phyloP scores from a whole-genome alignment of 768 basidiomycete species.

The Mycena vulgaris region DNA sequence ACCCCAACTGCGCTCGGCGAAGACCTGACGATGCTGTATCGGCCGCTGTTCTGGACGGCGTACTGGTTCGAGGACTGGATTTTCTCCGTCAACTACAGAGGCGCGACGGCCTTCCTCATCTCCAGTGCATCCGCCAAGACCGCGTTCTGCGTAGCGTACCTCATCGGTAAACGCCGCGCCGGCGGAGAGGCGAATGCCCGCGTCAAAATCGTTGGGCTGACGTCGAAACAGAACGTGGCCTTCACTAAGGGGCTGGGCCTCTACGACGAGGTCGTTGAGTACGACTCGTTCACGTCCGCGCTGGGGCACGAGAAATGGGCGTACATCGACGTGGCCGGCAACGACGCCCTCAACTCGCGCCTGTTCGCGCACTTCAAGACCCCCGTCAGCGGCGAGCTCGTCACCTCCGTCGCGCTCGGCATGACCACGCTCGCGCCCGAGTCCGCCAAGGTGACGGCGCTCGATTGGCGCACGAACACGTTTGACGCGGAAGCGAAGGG shows the following conservation, averaged over 20 bases:
- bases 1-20: slow-evolving; percentile 62
- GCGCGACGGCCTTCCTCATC: slow-evolving; percentile 65
- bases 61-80: slow-evolving; percentile 86
- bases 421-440: slow-evolving; percentile 70
- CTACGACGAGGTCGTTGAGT: slow-evolving; percentile 72
- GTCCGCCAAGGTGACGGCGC: slow-evolving; percentile 47
- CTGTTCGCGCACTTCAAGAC: slow-evolving; percentile 61
- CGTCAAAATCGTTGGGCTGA: slow-evolving; percentile 69
- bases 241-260: slow-evolving; percentile 71
- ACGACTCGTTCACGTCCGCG: slow-evolving; percentile 60
- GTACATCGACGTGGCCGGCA: slow-evolving; percentile 78
- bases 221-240: slow-evolving; percentile 66
- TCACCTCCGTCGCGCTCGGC: slow-evolving; percentile 65
- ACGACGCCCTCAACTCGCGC: slow-evolving; percentile 61
- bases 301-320: slow-evolving; percentile 59
- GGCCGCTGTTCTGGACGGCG: slow-evolving; percentile 82
- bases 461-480: slow-evolving; percentile 59
- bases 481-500: slow-evolving; percentile 42
- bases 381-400: slow-evolving; percentile 53
- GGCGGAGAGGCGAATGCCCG: slow-evolving; percentile 44
- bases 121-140: slow-evolving; percentile 84
- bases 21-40: slow-evolving; percentile 80
- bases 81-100: slow-evolving; percentile 63
- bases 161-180: slow-evolving; percentile 62
- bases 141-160: slow-evolving; percentile 78